Evolutionary conservation across 305 asterid species (phyloP).

Genomic region (Euphrasia arctica): DNA sequence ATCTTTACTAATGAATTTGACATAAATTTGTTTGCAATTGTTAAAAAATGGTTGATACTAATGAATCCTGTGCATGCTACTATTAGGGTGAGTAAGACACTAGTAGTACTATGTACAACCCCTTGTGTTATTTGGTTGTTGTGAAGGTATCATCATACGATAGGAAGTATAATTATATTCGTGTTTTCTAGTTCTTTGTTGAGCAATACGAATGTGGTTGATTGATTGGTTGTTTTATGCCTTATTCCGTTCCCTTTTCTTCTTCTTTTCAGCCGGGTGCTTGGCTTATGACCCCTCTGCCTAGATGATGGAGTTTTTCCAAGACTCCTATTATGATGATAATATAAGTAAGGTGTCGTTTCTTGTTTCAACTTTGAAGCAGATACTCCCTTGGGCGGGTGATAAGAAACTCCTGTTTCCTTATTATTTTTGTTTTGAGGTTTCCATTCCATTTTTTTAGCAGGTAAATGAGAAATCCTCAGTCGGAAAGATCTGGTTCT

Average conservation of each 20-base stretch:
- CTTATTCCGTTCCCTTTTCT: background rate
- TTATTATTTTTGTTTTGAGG: background rate
- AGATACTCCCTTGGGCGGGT: background rate
- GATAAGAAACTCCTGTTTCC: background rate
- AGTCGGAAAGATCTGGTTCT: background rate
- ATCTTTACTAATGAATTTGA: background rate
- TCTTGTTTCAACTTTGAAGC: background rate
- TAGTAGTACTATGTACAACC: conserved; percentile 6
- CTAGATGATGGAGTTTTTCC: background rate
- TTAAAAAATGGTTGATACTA: too few species aligned
- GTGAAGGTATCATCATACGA: background rate
- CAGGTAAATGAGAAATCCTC: background rate
- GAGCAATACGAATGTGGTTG: background rate
- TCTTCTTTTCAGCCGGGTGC: conserved; percentile 7
- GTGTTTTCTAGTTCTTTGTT: background rate
- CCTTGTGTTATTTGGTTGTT: background rate
- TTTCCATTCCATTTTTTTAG: background rate
- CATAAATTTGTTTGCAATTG: background rate
- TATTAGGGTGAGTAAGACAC: background rate
- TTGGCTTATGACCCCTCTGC: background rate
- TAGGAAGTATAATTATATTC: background rate
- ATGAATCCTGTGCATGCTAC: too few species aligned
- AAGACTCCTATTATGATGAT: background rate
- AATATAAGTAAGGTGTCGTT: background rate
- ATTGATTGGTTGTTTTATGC: background rate